Evolutionary conservation across 2,329 filamentous ascomycete genomes (phyloP).

Genomic region (Paraphaeosphaeria minitans): DNA sequence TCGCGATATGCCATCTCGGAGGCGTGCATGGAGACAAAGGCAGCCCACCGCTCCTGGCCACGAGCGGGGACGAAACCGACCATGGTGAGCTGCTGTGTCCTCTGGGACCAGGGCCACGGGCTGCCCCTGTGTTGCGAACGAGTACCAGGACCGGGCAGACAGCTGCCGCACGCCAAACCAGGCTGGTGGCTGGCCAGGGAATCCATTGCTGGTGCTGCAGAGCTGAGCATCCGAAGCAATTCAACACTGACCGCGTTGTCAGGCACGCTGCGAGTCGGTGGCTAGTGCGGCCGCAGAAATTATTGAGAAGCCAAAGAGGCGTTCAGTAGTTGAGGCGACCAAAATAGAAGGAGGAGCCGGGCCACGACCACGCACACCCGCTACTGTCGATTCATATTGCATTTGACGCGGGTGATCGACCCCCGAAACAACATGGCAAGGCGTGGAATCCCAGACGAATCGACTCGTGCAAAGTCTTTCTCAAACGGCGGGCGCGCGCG

Average conservation of each 20-base stretch:
- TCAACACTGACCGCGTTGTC: conserved; percentile 25
- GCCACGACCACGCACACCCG: not conserved
- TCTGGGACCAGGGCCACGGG: conserved; percentile 36
- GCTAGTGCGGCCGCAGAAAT: conserved; percentile 33
- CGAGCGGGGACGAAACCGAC: conserved; percentile 33
- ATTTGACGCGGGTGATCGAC: conserved; percentile 30
- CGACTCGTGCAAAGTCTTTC: conserved; percentile 26
- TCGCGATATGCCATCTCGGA: conserved; percentile 24
- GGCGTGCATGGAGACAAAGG: conserved; percentile 25
- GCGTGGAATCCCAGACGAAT: conserved; percentile 17
- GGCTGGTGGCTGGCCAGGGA: conserved; percentile 37
- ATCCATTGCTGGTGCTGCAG: conserved; percentile 26
- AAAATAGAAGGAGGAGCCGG: conserved; percentile 24
- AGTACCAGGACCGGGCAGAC: conserved; percentile 36
- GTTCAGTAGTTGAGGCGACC: conserved; percentile 28
- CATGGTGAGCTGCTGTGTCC: conserved; percentile 30
- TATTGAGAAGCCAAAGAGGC: conserved; percentile 31
- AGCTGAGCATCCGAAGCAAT: conserved; percentile 19
- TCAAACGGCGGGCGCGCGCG: conserved; percentile 29
- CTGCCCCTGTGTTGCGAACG: conserved; percentile 20
- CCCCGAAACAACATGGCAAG: conserved; percentile 16
- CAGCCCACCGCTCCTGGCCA: conserved; percentile 13
- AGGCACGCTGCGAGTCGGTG: conserved; percentile 17
- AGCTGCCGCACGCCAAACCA: conserved; percentile 42
- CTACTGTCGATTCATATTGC: conserved; percentile 5